Percentiles rank a stretch among this genome's conserved stretches.
Conservation (phyloP, 257 asterid species). For the Anisodus acutangulus region DNA sequence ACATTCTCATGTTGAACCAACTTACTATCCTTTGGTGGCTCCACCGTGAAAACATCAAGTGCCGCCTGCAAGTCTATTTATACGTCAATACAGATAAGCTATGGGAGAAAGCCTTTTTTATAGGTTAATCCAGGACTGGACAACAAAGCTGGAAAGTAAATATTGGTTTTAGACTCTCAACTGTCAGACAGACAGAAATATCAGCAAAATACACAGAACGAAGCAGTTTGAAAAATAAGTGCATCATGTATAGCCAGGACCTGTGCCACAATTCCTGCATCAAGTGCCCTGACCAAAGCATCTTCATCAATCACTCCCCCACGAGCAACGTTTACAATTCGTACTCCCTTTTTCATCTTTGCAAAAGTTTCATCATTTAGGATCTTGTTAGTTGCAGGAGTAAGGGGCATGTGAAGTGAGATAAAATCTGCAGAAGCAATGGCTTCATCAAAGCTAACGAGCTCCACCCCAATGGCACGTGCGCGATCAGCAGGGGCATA, state of each 20-base stretch:
- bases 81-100: conserved; percentile 7
- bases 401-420: conserved; percentile 94
- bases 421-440: conserved; percentile 75
- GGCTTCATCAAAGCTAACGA: conserved; percentile 89
- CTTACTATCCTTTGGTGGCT: conserved; percentile 93
- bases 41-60: conserved; percentile 91
- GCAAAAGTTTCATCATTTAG: conserved; percentile 82
- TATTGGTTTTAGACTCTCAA: not conserved
- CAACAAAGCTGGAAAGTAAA: not conserved
- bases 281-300: conserved; percentile 82
- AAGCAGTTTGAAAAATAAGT: not conserved
- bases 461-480: conserved; percentile 85
- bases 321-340: conserved; percentile 92
- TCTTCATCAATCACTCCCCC: conserved; percentile 99
- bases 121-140: not conserved
- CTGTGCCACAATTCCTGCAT: conserved; percentile 93
- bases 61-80: conserved; percentile 69
- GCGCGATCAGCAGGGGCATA: conserved; percentile 96
- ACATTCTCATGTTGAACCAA: conserved; percentile 73
- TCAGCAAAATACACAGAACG: conserved; percentile 18
- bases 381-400: conserved; percentile 71
- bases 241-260: conserved; percentile 40
- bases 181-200: conserved; percentile 3
- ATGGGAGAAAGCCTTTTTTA: not conserved
- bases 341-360: conserved; percentile 92